These are phyloP conservation scores for Dioscorea dumetorum DNA, from an alignment of 106 monocot genomes.

Conservation along the genomic window DNA sequence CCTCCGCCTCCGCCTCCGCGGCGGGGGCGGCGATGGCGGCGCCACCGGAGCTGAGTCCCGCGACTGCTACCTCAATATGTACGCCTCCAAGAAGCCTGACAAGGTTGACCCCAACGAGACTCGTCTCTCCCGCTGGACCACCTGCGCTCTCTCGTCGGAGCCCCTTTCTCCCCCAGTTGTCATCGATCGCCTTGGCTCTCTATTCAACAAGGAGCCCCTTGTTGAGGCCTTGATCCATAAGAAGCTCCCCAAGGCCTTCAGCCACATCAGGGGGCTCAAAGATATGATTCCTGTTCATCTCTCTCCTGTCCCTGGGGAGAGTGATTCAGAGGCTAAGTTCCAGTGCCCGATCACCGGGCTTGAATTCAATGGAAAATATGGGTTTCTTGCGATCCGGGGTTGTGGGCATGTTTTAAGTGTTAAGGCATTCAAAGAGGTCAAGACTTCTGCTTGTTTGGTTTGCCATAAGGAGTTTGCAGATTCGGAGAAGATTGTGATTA, in stretches of 20 bases:
- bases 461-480: constrained; percentile 72
- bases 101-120: constrained; percentile 94
- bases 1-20: constrained; percentile 54
- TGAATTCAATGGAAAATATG: constrained; percentile 86
- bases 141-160: constrained; percentile 81
- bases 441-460: constrained; percentile 62
- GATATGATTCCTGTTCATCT: constrained; percentile 78
- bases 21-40: constrained; percentile 95
- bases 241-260: constrained; percentile 70
- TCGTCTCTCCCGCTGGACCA: constrained; percentile 76
- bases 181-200: constrained; percentile 70
- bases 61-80: constrained; percentile 99
- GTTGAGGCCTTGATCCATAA: constrained; percentile 70
- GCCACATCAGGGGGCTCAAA: constrained; percentile 63
- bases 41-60: constrained; percentile 94
- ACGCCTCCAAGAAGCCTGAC: constrained; percentile 87
- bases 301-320: constrained; percentile 23
- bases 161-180: constrained; percentile 66
- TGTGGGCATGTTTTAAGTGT: constrained; percentile 85
- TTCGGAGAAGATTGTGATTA: constrained; percentile 71
- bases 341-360: constrained; percentile 84
- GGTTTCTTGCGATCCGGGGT: constrained; percentile 52
- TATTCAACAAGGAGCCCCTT: constrained; percentile 86
- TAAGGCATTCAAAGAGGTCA: constrained; percentile 93
- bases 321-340: constrained; percentile 34